Evolutionary conservation across 148 eudicot genomes (phyloP).

Genomic region (Chenopodium formosanum): DNA sequence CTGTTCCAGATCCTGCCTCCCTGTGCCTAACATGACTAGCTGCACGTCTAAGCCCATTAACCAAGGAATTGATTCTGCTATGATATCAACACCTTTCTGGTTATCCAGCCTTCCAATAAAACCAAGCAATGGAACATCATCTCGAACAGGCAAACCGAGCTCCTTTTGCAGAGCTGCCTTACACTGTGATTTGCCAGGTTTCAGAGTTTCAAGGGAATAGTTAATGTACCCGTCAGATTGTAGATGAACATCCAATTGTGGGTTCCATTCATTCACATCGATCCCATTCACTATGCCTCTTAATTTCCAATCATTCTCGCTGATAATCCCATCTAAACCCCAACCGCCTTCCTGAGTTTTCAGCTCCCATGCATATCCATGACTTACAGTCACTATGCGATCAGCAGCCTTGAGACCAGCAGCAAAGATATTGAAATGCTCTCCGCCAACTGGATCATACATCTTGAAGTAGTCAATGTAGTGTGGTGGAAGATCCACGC

Average conservation of each 20-base stretch:
- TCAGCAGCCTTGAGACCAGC: slow-evolving; percentile 88
- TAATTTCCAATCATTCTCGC: slow-evolving; percentile 88
- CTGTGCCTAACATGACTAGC: slow-evolving; percentile 84
- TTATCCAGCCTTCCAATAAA: slow-evolving; percentile 87
- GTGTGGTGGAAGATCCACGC: slow-evolving; percentile 81
- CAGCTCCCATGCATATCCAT: slow-evolving; percentile 93
- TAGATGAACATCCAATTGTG: slow-evolving; percentile 60
- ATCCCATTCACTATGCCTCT: slow-evolving; percentile 91
- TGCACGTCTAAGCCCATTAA: slow-evolving; percentile 80
- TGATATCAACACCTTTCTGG: slow-evolving; percentile 91
- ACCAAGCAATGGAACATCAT: slow-evolving; percentile 73
- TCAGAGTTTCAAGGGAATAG: slow-evolving; percentile 67
- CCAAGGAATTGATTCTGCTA: slow-evolving; percentile 93
- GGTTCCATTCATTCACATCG: slow-evolving; percentile 84
- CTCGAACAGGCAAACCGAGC: slow-evolving; percentile 69
- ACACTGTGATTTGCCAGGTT: slow-evolving; percentile 73
- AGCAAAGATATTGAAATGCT: slow-evolving; percentile 90
- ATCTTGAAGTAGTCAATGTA: slow-evolving; percentile 71
- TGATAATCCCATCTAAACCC: slow-evolving; percentile 78
- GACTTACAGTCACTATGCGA: slow-evolving; percentile 90
- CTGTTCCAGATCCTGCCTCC: slow-evolving; percentile 77
- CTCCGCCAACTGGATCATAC: slow-evolving; percentile 89
- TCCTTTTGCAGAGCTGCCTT: slow-evolving; percentile 86
- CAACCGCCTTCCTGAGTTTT: slow-evolving; percentile 93
- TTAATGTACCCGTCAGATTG: slow-evolving; percentile 78